Percentiles rank a stretch among this genome's conserved stretches.
Conservation (phyloP, 768 basidiomycete genomes). For the Russula dissimulans region DNA sequence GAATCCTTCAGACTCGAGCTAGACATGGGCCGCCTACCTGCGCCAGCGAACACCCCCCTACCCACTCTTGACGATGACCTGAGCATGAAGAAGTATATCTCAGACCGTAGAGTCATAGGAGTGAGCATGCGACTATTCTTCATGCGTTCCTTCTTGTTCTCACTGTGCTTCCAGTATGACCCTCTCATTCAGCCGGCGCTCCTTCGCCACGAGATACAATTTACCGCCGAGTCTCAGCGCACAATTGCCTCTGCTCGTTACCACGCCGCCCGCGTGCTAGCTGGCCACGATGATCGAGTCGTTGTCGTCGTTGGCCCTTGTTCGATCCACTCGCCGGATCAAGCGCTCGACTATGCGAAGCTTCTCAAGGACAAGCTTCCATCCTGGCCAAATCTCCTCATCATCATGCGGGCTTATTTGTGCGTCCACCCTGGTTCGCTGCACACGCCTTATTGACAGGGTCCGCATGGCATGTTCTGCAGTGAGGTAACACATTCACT, state of each 20-base stretch:
- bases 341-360: conserved; percentile 77
- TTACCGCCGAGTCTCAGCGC: conserved; percentile 51
- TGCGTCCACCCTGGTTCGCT: conserved; percentile 36
- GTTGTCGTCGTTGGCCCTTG: conserved; percentile 94
- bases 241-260: conserved; percentile 78
- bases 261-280: conserved; percentile 67
- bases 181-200: conserved; percentile 92
- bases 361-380: conserved; percentile 59
- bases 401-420: conserved; percentile 98
- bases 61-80: conserved; percentile 59
- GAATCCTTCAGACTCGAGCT: background rate
- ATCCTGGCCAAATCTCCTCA: conserved; percentile 66
- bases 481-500: conserved; percentile 31
- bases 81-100: conserved; percentile 62
- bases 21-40: background rate
- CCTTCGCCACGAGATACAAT: conserved; percentile 77
- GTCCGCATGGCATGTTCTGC: conserved; percentile 23
- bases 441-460: background rate
- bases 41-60: conserved; percentile 35
- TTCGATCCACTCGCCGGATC: conserved; percentile 83
- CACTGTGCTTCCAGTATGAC: conserved; percentile 58
- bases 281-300: conserved; percentile 77
- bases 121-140: conserved; percentile 45
- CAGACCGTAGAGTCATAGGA: conserved; percentile 72
- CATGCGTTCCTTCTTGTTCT: background rate